Base-by-base conservation (phyloP, 768 basidiomycete species). In the Russula compacta region DNA sequence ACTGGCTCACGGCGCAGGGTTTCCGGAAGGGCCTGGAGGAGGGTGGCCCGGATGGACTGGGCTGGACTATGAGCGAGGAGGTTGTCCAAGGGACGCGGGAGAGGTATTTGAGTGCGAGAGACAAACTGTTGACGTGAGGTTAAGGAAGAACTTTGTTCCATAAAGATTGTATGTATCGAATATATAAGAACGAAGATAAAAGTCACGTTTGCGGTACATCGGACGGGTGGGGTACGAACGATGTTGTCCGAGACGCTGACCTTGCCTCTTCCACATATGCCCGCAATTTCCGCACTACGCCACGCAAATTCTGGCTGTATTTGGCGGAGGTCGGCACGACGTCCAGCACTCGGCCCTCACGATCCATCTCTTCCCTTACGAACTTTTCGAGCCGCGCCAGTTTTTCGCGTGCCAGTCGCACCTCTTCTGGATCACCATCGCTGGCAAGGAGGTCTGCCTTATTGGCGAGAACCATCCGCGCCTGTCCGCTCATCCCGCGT, bases 241-340 rank as follows among this genome's bases (percentile, higher is more conserved):
- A n/a, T n/a, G 44, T 15, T 35, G 50, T 58, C 33, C 46, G 59
- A 40, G 51, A 42, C 21, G 35, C 29, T 38, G 47, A 40, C 53
- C 77, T 70, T 42, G 81, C 81, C 62, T 81, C 77, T 66, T 72
- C 70, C 4, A 94, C 86, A 69, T 90, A 88, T 36, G 72, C 70
- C 59, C 82, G 79, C 79, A 98, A 83, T 58, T 85, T 71, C 11
- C 72, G 73, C 2, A 97, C 88, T 11, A 88, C 79, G 69, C 78
- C 82, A 44, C 74, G 74, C 69, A 97, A 68, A 68, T 98, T 98
- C 72, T 92, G 83, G 63, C 84, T 84, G 71, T 78, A 89, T 76
- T 95, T 97, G 14, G 86, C 95, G 24, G 92, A 94, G 12, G 85
- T 76, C 0, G 93, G 88, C 4, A 97, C 79, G 24, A 97, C 84